Evolutionary conservation across 139 green algal genomes (phyloP), one percentile per base, ranked within the genome.

Genomic region (Tetraselmis chui): DNA sequence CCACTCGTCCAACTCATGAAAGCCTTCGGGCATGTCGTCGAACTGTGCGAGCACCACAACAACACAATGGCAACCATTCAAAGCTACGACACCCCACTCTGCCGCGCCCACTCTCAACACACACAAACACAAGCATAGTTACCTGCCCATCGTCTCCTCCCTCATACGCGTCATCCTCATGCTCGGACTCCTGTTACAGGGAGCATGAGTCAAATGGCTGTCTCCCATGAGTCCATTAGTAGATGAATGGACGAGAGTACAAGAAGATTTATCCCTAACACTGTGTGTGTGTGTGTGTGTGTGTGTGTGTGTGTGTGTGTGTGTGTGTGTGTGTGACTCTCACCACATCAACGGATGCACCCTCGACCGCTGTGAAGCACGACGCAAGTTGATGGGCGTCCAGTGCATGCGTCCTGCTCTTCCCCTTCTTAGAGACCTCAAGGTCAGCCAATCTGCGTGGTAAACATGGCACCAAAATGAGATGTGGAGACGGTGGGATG

Each of bases 251-350:
- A n/a, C n/a, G n/a, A n/a, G n/a, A n/a, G n/a, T n/a, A n/a, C n/a
- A n/a, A n/a, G n/a, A n/a, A n/a, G n/a, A n/a, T n/a, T n/a, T n/a
- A n/a, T n/a, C n/a, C n/a, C n/a, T n/a, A n/a, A n/a, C n/a, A n/a
- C n/a, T n/a, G n/a, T n/a, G n/a, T 30, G 24, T 84, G 76, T 82
- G 45, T 31, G 23, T 27, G 79, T 2, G 26, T 77, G 32, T 32
- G 45, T 82, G 32, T 82, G 79, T 76, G 79, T 25, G 32, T 82
- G 11, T 25, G 25, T 29, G 79, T 82, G 79, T 25, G 79, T 26
- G 45, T 76, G 79, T 82, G n/a, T 1, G 78, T 28, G 78, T 75
- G 78, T 58, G 24, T 2, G 31, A 59, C 31, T 2, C 58, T 29
- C 45, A 82, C 79, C 45, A 67, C 45, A 67, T 67, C 45, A 5